A percentile compares a stretch with the other conserved stretches of the same genome.
These are phyloP conservation scores for Dactylella cylindrospora DNA, from an alignment of 2,329 filamentous ascomycete species.

Conservation along the genomic window DNA sequence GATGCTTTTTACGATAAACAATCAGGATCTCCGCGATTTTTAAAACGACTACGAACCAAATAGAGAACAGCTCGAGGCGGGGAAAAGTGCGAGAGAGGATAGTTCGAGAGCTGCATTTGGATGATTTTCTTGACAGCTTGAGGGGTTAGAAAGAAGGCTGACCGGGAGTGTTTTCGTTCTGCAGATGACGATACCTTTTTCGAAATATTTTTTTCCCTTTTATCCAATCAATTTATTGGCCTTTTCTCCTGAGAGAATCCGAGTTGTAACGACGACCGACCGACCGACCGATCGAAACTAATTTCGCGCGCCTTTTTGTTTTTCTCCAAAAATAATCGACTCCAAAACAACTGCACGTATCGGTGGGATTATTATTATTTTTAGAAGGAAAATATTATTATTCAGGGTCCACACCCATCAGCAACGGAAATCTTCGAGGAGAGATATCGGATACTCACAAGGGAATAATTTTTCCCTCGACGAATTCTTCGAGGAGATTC, in stretches of 20 bases:
- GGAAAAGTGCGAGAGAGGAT: too few relatives aligned
- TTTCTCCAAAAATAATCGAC: conserved; percentile 5
- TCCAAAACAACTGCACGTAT: background rate
- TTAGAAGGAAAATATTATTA: too few relatives aligned
- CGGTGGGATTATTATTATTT: too few relatives aligned
- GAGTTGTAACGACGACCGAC: conserved; percentile 26
- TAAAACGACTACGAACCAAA: background rate
- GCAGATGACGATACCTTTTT: conserved; percentile 2
- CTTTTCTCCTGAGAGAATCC: background rate
- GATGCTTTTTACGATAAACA: background rate
- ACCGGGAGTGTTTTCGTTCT: background rate
- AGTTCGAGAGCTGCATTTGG: too few relatives aligned
- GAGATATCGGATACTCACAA: too few relatives aligned
- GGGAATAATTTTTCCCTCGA: too few relatives aligned
- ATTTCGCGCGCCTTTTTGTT: conserved; percentile 1
- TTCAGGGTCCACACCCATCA: too few relatives aligned
- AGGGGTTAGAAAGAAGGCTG: too few relatives aligned
- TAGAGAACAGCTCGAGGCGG: too few relatives aligned
- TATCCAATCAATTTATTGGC: background rate
- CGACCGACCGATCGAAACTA: background rate
- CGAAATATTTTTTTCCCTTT: background rate
- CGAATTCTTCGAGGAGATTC: too few relatives aligned
- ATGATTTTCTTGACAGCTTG: background rate
- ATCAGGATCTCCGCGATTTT: background rate
- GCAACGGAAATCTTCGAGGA: too few relatives aligned